These are phyloP conservation scores for Neophaeococcomyces mojaviensis DNA, from an alignment of 2,329 filamentous ascomycete genomes.

Conservation along the genomic window DNA sequence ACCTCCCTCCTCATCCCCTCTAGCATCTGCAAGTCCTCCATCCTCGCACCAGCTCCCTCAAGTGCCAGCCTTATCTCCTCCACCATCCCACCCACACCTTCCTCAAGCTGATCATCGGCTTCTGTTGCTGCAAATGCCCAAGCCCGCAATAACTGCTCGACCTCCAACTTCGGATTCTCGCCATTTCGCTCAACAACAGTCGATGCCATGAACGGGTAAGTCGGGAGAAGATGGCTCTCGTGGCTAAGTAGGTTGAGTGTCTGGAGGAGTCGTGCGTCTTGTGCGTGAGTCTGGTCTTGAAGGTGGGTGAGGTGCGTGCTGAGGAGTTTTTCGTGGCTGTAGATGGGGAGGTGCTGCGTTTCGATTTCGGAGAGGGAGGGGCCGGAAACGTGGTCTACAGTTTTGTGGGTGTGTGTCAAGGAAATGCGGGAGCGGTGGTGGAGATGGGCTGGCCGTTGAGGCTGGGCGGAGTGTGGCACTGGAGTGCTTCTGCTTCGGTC, in stretches of 20 bases:
- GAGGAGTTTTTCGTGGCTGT: constrained; percentile 10
- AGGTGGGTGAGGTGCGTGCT: constrained; percentile 9
- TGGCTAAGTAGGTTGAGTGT: constrained; percentile 19
- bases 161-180: constrained; percentile 9
- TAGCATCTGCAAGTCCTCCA: constrained; percentile 1
- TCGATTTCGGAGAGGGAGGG: constrained; percentile 11
- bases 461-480: not conserved
- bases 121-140: constrained; percentile 21
- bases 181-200: constrained; percentile 11
- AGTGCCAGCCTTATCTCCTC: not conserved
- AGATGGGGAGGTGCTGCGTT: constrained; percentile 8
- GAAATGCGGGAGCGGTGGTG: not conserved
- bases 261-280: constrained; percentile 8
- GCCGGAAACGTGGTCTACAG: not conserved
- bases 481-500: not conserved
- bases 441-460: not conserved
- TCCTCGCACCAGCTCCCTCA: not conserved
- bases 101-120: constrained; percentile 9
- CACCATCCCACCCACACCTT: not conserved
- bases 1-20: not conserved
- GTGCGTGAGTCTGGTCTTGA: constrained; percentile 10
- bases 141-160: constrained; percentile 12
- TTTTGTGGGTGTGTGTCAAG: not conserved
- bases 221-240: constrained; percentile 22
- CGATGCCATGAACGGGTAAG: constrained; percentile 10